Percentiles rank a stretch among this genome's conserved stretches.
These are phyloP conservation scores for Ceratobasidium sp. DNA, from an alignment of 1,284 basidiomycete species.

Conservation along the genomic window DNA sequence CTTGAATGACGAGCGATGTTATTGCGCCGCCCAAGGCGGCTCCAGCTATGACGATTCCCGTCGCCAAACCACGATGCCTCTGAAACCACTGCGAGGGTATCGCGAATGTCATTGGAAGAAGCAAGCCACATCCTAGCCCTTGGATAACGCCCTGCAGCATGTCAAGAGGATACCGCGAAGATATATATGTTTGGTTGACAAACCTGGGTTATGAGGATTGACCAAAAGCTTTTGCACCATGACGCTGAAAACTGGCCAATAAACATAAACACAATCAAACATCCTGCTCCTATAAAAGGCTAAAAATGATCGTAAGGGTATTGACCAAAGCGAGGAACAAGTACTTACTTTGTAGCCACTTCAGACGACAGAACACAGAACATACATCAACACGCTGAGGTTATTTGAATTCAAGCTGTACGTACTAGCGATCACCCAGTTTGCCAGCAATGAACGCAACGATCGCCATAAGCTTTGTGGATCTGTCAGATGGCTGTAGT, in stretches of 20 bases:
- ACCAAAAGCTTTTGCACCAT: constrained; percentile 45
- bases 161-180: constrained; percentile 1
- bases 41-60: constrained; percentile 45
- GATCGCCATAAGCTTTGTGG: constrained; percentile 37
- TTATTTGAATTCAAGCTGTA: neutral
- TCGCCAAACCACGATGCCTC: constrained; percentile 44
- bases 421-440: constrained; percentile 43
- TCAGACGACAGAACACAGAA: neutral
- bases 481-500: neutral
- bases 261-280: constrained; percentile 42
- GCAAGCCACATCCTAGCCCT: constrained; percentile 21
- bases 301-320: neutral
- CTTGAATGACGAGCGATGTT: constrained; percentile 16
- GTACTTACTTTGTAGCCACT: constrained; percentile 29
- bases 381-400: neutral
- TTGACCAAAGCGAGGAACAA: neutral
- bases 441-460: constrained; percentile 43
- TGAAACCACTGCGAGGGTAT: constrained; percentile 47
- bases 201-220: constrained; percentile 46
- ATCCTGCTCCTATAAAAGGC: constrained; percentile 43
- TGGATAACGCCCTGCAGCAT: constrained; percentile 16
- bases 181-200: constrained; percentile 13
- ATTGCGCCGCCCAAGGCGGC: constrained; percentile 42
- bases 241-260: constrained; percentile 41
- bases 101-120: constrained; percentile 37